These are phyloP conservation scores for Calamus simplicifolius DNA, from an alignment of 176 grass and related monocot species.

Conservation along the genomic window DNA sequence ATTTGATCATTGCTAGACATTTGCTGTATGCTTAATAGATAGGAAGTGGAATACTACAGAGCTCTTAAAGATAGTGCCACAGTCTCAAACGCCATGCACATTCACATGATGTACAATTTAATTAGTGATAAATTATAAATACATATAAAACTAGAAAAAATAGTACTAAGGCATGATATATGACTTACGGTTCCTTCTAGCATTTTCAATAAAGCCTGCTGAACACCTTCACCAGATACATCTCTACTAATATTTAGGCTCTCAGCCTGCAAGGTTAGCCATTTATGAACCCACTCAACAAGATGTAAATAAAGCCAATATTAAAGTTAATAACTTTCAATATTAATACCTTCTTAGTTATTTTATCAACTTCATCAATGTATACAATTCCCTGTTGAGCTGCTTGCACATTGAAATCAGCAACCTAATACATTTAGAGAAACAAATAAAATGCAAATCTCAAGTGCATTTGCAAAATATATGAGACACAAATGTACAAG, in stretches of 20 bases:
- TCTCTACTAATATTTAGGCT: constrained; percentile 99
- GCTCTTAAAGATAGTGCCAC: too few species aligned
- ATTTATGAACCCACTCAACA: constrained; percentile 5
- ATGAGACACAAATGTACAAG: neutral
- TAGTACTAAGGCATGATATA: constrained; percentile 6
- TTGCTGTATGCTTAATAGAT: too few species aligned
- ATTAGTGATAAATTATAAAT: too few species aligned
- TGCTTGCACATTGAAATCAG: constrained; percentile 99
- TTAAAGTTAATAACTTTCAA: constrained; percentile 8
- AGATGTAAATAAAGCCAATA: constrained; percentile 9
- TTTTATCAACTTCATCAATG: constrained; percentile 99
- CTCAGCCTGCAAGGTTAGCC: constrained; percentile 52
- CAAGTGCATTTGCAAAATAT: neutral
- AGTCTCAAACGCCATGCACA: too few species aligned
- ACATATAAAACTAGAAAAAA: too few species aligned
- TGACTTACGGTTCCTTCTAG: constrained; percentile 93
- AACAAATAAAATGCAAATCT: neutral
- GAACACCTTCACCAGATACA: constrained; percentile 98
- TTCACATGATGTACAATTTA: too few species aligned
- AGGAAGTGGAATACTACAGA: too few species aligned
- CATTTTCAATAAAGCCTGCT: constrained; percentile 98
- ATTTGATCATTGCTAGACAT: too few species aligned
- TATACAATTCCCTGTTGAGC: constrained; percentile 99
- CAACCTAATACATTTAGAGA: constrained; percentile 41
- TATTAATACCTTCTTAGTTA: constrained; percentile 78